Evolutionary conservation across 345 rosid species (phyloP), one percentile per base, ranked within the genome.

Genomic region (Syzygium aqueum): DNA sequence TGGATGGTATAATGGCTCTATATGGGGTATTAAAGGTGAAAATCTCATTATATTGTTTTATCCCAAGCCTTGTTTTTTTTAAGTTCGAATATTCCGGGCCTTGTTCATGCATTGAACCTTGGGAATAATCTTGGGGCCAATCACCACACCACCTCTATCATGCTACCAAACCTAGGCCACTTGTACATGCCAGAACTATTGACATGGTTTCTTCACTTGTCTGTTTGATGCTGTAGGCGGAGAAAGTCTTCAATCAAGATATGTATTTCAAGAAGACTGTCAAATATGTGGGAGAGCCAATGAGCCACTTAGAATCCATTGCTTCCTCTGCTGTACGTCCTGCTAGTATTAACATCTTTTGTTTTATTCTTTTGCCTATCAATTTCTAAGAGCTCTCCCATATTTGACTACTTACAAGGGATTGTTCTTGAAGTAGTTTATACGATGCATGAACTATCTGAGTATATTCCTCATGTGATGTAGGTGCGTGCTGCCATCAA

Each of bases 241-340:
- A 97, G 91, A 97, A 97, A 89, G 99, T 96, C 88, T 97, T 94
- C 90, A 97, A 97, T 87, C 98, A 96, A 78, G 99, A 97, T 90
- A 59, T 94, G 87, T 97, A 94, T 90, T 97, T 94, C 93, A 97
- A 96, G 94, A 95, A 91, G 92, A 91, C 98, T 87, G 96, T 95
- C 88, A 97, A 96, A 90, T 91, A 90, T 89, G 98, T 95, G 67
- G 99, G 99, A 87, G 99, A 97, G 90, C 99, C 99, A 23, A 97
- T 97, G 99, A 90, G 90, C 89, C 98, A 97, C 89, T 90, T 97
- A 91, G 99, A 97, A 93, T 96, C 99, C 37, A 97, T 97, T 90
- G 95, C 99, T 86, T 97, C 99, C 85, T 93, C 99, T 78, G 99
- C 99, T 90, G 99, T 96, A 96, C n/a, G 87, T 57, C 37, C 87